Evolutionary conservation across 208 protist genomes (phyloP), one percentile per base, ranked within the genome.

Genomic region (Zelonia costaricensis): DNA sequence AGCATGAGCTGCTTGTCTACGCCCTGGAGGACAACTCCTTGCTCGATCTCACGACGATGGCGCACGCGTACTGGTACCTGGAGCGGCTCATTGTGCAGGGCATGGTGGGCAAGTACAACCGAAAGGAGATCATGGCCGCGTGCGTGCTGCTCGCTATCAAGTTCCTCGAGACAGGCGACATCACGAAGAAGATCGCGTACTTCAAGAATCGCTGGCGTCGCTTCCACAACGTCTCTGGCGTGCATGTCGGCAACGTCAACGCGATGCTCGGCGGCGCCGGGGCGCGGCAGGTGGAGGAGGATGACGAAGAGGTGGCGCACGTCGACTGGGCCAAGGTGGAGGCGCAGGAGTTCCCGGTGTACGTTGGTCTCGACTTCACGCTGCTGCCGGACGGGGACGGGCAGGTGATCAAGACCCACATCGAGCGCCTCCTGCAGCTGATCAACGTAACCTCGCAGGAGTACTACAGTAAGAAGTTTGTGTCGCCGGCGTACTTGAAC

Each of bases 51-150:
- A 70, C 70, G 44, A 92, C 88, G 12, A 64, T 82, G 28, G 84
- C 88, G 15, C 74, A 92, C 58, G 88, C 84, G n/a, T 90, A 91
- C 64, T 94, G 88, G 85, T 94, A 94, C 69, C 88, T 91, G 67
- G 88, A 94, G 71, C 75, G 88, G 7, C 76, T 94, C 33, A 72
- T 91, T 28, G 72, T 80, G 63, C 80, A 78, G 39, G 84, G 84
- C 15, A 91, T 92, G 84, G 88, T 94, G 45, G 74, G 80, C 25
- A 91, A 91, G 56, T 68, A 69, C 28, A 94, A 94, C 52, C 79
- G 84, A n/a, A 84, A 85, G 62, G 62, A 87, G 13, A 82, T 84
- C 16, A 53, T 86, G 45, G 84, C 88, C 4, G 74, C 71, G 6
- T 91, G 84, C 54, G 69, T 92, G 47, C 61, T 92, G 51, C 64